A percentile compares a stretch with the other conserved stretches of the same genome.
phyloP scores from a whole-genome alignment of 495 filamentous ascomycete species.

The Parathielavia hyrcaniae region DNA sequence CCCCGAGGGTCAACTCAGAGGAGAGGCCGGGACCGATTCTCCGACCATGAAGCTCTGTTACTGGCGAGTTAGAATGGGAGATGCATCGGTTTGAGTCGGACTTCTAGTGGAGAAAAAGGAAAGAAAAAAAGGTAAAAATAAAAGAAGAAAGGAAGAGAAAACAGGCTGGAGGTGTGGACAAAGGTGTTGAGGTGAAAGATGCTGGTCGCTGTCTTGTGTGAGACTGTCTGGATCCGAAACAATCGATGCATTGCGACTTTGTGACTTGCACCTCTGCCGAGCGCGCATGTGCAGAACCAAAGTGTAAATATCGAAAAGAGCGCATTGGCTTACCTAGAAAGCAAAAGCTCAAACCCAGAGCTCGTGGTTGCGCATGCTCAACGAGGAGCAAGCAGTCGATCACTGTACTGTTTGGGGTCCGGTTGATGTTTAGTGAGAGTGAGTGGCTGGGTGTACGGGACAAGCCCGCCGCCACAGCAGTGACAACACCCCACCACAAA shows the following conservation, averaged over 20 bases:
- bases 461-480: not conserved
- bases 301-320: not conserved
- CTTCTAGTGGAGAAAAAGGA: too few species aligned
- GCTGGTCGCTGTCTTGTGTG: not conserved
- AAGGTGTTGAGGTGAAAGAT: not conserved
- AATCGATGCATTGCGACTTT: not conserved
- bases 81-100: too few species aligned
- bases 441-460: constrained; percentile 12
- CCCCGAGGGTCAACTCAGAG: not conserved
- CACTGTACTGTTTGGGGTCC: not conserved
- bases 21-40: not conserved
- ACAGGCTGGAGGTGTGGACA: not conserved
- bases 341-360: too few species aligned
- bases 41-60: not conserved
- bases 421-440: constrained; percentile 9
- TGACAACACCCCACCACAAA: constrained; percentile 10
- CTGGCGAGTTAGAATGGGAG: not conserved
- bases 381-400: not conserved
- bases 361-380: not conserved
- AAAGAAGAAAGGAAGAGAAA: not conserved
- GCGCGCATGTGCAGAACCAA: not conserved
- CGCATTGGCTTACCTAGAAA: not conserved
- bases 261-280: not conserved
- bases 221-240: not conserved
- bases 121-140: not conserved